Percentiles rank a stretch among this genome's conserved stretches.
phyloP scores from a whole-genome alignment of 495 filamentous ascomycete species.

The Sphaerosporella brunnea region DNA sequence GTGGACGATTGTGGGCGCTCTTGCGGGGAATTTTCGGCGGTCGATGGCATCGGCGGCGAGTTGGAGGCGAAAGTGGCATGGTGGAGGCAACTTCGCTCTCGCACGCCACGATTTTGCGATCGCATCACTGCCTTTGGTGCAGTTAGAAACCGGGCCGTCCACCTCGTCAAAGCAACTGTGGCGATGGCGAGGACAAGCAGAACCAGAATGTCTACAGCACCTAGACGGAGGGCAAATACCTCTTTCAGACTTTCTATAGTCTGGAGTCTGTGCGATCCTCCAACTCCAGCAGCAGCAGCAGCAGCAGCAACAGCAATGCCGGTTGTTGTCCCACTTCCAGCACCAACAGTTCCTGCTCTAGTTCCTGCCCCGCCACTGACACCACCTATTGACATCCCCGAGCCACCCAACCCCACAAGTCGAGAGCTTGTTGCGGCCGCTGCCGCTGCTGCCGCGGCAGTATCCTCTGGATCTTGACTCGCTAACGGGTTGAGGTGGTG shows the following conservation, averaged over 20 bases:
- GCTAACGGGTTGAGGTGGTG: conserved; percentile 3
- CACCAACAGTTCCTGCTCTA: not conserved
- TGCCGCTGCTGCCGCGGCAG: conserved; percentile 8
- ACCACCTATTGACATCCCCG: conserved; percentile 5
- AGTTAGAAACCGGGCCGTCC: conserved; percentile 20
- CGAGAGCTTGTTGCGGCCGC: conserved; percentile 8
- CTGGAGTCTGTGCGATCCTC: conserved; percentile 14
- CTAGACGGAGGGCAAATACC: conserved; percentile 24
- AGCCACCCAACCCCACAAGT: conserved; percentile 3
- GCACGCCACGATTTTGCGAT: conserved; percentile 18
- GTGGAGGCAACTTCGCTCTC: conserved; percentile 22
- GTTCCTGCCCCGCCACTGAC: not conserved
- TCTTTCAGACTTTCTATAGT: conserved; percentile 25
- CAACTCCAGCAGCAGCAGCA: not conserved
- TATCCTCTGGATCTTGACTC: not conserved
- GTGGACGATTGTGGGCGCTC: not conserved
- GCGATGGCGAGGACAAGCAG: conserved; percentile 2
- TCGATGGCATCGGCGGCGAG: conserved; percentile 3
- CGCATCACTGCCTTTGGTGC: conserved; percentile 25
- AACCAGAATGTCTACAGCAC: conserved; percentile 7
- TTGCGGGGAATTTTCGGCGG: not conserved
- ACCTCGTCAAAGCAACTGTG: conserved; percentile 2
- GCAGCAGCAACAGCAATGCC: not conserved
- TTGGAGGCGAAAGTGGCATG: conserved; percentile 13
- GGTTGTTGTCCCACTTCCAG: not conserved